Evolutionary conservation across 2,329 filamentous ascomycete species (phyloP), one percentile per base, ranked within the genome.

Genomic region (Verticillium albo-atrum): DNA sequence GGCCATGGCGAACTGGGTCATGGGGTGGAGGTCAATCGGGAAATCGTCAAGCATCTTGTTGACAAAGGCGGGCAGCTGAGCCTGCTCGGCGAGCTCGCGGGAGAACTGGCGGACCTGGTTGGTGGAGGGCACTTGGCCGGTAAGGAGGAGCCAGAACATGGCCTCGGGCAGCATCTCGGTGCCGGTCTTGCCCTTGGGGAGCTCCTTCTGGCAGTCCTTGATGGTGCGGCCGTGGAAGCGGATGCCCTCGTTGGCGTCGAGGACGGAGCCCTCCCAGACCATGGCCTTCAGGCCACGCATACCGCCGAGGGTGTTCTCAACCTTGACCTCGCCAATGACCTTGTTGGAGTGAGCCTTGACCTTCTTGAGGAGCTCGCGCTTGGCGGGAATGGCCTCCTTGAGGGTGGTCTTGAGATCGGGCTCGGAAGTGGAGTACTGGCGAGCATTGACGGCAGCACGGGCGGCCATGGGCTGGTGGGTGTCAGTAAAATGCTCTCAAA

Each of bases 121-220:
- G 25, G 88, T 89, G 1, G 90, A 91, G 26, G 95, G 95, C 25
- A 98, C 90, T 76, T 96, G 84, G 61, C 95, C 95, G 10, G 95
- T 99, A 67, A 99, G 82, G 56, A 99, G 87, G 50, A 98, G 87
- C 95, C 95, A 99, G 84, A 99, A 99, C 95, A 99, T 99, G 75
- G 94, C 88, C 78, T 99, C 95, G 54, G 95, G 95, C 14, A 98
- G 85, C 95, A 98, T 99, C 79, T 98, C 94, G 6, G 92, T 96
- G 69, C 94, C 92, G 3, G 90, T 86, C 61, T 85, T 92, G 67
- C 94, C 95, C 82, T 97, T 98, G 73, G 95, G 93, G 17, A 98
- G 87, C 75, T 92, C 89, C 67, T 88, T 86, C 74, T 98, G 95
- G 81, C 95, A 99, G 73, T 99, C 94, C 79, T 96, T 96, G 82